Conservation (phyloP, 768 basidiomycete species). For the Naganishia friedmannii region DNA sequence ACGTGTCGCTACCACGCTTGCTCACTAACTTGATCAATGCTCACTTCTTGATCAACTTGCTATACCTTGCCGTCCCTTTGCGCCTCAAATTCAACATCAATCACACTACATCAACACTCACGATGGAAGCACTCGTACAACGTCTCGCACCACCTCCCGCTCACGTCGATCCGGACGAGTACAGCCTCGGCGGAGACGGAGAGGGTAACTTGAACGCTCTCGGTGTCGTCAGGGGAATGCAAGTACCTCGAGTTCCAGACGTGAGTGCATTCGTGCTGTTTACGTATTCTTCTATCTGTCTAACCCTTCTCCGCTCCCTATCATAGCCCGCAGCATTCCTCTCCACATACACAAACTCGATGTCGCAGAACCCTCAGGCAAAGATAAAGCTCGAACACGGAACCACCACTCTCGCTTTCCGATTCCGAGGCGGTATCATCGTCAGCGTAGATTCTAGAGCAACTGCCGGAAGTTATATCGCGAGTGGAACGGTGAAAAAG, state of each 20-base stretch:
- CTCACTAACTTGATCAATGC: no score
- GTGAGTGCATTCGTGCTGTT: constrained; percentile 36
- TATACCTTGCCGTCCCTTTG: not conserved
- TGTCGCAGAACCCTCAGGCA: constrained; percentile 79
- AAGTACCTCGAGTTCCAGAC: constrained; percentile 45
- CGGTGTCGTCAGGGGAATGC: constrained; percentile 47
- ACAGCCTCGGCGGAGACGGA: constrained; percentile 25
- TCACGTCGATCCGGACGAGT: constrained; percentile 9
- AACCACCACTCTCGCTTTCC: constrained; percentile 95
- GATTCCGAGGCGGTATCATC: constrained; percentile 93
- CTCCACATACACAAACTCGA: constrained; percentile 89
- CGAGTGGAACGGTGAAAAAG: constrained; percentile 96
- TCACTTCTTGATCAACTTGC: not conserved
- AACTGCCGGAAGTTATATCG: constrained; percentile 94
- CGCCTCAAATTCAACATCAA: not conserved
- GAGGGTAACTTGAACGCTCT: constrained; percentile 43
- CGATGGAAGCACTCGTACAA: constrained; percentile 24
- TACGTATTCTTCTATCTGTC: not conserved
- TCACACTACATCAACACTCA: not conserved
- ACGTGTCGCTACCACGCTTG: constrained; percentile 1
- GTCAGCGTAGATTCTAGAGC: constrained; percentile 99
- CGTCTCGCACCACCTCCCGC: constrained; percentile 20
- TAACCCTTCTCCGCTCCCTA: not conserved
- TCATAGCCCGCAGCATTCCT: constrained; percentile 83
- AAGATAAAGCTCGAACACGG: constrained; percentile 98